Percentiles rank a stretch among this genome's conserved stretches.
phyloP scores from a whole-genome alignment of 1,284 basidiomycete genomes.

The Paramarasmius palmivorus region DNA sequence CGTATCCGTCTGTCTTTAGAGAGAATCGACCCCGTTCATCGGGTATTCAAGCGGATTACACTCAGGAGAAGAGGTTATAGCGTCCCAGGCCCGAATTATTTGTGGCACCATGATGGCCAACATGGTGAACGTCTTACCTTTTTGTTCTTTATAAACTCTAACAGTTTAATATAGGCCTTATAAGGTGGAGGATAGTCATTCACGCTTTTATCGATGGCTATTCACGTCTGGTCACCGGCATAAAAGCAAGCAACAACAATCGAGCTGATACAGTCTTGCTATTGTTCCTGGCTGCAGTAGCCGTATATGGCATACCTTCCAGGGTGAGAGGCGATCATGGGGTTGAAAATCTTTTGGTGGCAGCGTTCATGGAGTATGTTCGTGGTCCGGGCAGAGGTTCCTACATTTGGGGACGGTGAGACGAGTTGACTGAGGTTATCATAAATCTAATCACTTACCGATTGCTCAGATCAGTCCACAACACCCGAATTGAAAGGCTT shows the following conservation, averaged over 20 bases:
- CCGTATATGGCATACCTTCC: conserved; percentile 20
- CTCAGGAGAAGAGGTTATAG: conserved; percentile 9
- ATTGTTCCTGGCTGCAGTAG: conserved; percentile 21
- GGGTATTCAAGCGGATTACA: conserved; percentile 13
- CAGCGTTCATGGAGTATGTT: conserved; percentile 20
- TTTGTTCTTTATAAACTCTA: no score
- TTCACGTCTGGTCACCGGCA: conserved; percentile 6
- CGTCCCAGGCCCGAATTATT: conserved; percentile 17
- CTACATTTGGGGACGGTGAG: conserved; percentile 26
- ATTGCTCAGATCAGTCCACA: conserved; percentile 10
- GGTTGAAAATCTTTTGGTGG: conserved; percentile 26
- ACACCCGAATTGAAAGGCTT: conserved; percentile 9
- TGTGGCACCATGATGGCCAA: conserved; percentile 19
- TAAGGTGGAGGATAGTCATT: conserved; percentile 11
- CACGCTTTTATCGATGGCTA: conserved; percentile 16
- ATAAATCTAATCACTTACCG: background rate
- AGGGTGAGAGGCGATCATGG: conserved; percentile 28
- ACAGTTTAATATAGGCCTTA: no score
- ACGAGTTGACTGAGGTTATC: background rate
- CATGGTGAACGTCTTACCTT: no score
- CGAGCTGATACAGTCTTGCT: conserved; percentile 21
- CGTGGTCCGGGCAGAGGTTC: conserved; percentile 20
- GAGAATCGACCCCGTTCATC: conserved; percentile 15
- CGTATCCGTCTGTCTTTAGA: conserved; percentile 11
- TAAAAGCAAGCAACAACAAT: conserved; percentile 12